These are phyloP conservation scores for Fraxinus pennsylvanica DNA, from an alignment of 257 asterid species.

Conservation along the genomic window DNA sequence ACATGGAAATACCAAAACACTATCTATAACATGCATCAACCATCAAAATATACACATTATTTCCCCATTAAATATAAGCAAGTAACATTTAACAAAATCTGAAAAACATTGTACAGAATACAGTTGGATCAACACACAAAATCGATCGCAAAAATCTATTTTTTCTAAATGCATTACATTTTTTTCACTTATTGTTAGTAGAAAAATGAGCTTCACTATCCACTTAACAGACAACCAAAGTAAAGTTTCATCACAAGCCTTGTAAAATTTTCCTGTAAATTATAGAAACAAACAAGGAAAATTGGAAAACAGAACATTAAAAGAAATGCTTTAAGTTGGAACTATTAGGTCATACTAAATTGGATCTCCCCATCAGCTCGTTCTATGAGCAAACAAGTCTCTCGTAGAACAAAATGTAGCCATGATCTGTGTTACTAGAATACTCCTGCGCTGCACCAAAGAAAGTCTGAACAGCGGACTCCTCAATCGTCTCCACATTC, in stretches of 20 bases:
- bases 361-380: constrained; percentile 39
- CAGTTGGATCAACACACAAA: constrained; percentile 18
- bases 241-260: constrained; percentile 25
- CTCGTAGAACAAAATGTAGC: constrained; percentile 81
- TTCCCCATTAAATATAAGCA: background rate
- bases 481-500: constrained; percentile 85
- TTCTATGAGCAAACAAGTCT: constrained; percentile 40
- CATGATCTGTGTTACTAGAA: constrained; percentile 79
- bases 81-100: constrained; percentile 10
- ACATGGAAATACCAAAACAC: background rate
- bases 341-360: constrained; percentile 17
- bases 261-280: too few relatives aligned
- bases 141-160: constrained; percentile 19
- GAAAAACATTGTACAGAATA: background rate
- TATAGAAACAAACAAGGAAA: too few relatives aligned
- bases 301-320: background rate
- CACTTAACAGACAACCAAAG: constrained; percentile 34
- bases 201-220: constrained; percentile 22
- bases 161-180: constrained; percentile 14
- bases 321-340: constrained; percentile 36
- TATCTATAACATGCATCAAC: too few relatives aligned
- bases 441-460: constrained; percentile 88
- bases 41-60: too few relatives aligned
- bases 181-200: constrained; percentile 27
- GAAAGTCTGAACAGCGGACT: constrained; percentile 82